phyloP scores from a whole-genome alignment of 2,329 filamentous ascomycete genomes.

The Thermoascus crustaceus region DNA sequence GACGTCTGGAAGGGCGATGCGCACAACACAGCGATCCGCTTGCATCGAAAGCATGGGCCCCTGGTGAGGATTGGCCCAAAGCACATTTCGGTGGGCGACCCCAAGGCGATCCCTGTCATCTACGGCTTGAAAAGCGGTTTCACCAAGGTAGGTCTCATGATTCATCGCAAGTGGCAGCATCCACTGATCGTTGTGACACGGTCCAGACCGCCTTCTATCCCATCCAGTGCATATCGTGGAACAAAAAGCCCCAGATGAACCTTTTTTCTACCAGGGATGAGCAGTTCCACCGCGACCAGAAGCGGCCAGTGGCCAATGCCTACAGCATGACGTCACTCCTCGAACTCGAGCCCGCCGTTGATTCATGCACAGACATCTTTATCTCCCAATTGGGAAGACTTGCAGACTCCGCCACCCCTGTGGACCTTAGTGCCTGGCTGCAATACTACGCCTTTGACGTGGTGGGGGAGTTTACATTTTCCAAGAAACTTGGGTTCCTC shows the following conservation, averaged over 20 bases:
- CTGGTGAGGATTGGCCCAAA: constrained; percentile 25
- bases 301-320: constrained; percentile 16
- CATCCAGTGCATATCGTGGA: constrained; percentile 15
- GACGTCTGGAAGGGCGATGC: constrained; percentile 13
- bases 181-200: not conserved
- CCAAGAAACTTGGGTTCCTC: constrained; percentile 36
- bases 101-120: constrained; percentile 66
- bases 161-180: not conserved
- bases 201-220: constrained; percentile 13
- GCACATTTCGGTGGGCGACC: constrained; percentile 61
- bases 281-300: constrained; percentile 12
- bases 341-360: constrained; percentile 17
- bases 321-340: constrained; percentile 22
- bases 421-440: constrained; percentile 14
- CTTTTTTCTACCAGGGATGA: constrained; percentile 17
- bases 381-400: constrained; percentile 10
- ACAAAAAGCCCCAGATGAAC: constrained; percentile 15
- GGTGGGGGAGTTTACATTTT: constrained; percentile 34
- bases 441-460: constrained; percentile 35
- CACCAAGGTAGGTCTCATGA: constrained; percentile 50
- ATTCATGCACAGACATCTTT: constrained; percentile 18
- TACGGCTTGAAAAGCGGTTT: constrained; percentile 79
- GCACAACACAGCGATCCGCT: constrained; percentile 9
- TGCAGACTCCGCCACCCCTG: constrained; percentile 5
- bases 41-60: constrained; percentile 26